These are phyloP conservation scores for Saposhnikovia divaricata DNA, from an alignment of 129 eudicot species.

Conservation along the genomic window DNA sequence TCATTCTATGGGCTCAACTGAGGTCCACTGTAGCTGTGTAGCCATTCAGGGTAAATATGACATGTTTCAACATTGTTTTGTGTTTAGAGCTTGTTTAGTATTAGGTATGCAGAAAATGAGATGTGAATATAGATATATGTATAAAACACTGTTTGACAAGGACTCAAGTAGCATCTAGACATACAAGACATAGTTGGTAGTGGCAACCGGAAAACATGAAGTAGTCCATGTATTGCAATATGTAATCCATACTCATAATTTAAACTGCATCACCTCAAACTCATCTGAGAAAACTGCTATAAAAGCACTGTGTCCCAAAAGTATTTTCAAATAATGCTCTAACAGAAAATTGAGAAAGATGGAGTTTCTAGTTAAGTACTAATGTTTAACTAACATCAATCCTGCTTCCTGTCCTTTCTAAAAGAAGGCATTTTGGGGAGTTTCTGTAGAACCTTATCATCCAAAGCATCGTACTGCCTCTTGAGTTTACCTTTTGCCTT, in stretches of 20 bases:
- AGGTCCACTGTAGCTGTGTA: not conserved
- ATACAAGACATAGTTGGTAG: not conserved
- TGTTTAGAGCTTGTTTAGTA: not conserved
- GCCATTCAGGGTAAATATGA: not conserved
- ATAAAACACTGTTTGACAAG: not conserved
- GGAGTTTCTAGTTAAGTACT: not conserved
- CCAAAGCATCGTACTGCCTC: slow-evolving; percentile 38
- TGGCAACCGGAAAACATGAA: not conserved
- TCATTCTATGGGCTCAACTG: not conserved
- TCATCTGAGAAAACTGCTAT: not conserved
- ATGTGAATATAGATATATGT: not conserved
- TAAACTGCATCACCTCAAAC: not conserved
- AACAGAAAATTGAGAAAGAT: not conserved
- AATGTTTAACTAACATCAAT: slow-evolving; percentile 11
- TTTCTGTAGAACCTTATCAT: slow-evolving; percentile 48
- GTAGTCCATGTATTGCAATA: not conserved
- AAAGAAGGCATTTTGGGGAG: slow-evolving; percentile 56
- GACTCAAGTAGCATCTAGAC: not conserved
- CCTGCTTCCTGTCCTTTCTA: slow-evolving; percentile 41
- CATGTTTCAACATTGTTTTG: not conserved
- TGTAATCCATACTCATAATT: not conserved
- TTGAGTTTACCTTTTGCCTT: slow-evolving; percentile 43
- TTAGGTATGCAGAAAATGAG: not conserved
- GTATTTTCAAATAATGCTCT: not conserved
- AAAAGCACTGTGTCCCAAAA: not conserved